These are phyloP conservation scores for Chenopodium formosanum DNA, from an alignment of 148 eudicot species.

Conservation along the genomic window DNA sequence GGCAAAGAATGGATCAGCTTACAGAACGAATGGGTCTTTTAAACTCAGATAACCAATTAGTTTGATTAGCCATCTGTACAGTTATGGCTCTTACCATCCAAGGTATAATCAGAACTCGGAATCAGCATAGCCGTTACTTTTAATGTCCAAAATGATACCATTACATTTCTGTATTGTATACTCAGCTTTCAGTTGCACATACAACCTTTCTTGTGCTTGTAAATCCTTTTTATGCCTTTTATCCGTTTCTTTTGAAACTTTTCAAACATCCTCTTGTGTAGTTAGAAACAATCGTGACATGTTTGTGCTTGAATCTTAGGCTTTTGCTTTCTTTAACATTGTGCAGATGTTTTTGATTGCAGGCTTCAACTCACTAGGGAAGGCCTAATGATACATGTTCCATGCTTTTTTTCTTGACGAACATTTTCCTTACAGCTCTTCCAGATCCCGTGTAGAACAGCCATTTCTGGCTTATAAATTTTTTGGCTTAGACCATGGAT, in stretches of 20 bases:
- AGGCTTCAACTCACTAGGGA: conserved; percentile 20
- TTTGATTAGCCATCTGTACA: conserved; percentile 43
- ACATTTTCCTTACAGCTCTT: conserved; percentile 7
- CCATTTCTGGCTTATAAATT: conserved; percentile 15
- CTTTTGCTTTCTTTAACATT: conserved; percentile 8
- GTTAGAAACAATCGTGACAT: background rate
- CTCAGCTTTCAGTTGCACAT: background rate
- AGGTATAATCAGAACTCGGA: conserved; percentile 26
- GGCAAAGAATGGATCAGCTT: conserved; percentile 59
- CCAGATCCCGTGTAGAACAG: background rate
- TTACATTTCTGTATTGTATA: background rate
- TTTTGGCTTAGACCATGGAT: conserved; percentile 13
- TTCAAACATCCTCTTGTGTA: too few relatives aligned
- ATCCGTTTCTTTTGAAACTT: background rate
- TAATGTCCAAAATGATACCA: background rate
- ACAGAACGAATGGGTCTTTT: conserved; percentile 78
- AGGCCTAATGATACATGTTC: conserved; percentile 1
- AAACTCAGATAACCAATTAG: conserved; percentile 43
- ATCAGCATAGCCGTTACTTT: background rate
- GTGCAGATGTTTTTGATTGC: conserved; percentile 8
- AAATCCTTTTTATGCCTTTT: background rate
- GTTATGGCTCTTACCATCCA: conserved; percentile 19
- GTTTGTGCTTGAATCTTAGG: background rate
- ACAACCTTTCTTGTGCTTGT: background rate
- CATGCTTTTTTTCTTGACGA: conserved; percentile 8